These are phyloP conservation scores for Populus tomentosa DNA, from an alignment of 441 rosid species.

Conservation along the genomic window DNA sequence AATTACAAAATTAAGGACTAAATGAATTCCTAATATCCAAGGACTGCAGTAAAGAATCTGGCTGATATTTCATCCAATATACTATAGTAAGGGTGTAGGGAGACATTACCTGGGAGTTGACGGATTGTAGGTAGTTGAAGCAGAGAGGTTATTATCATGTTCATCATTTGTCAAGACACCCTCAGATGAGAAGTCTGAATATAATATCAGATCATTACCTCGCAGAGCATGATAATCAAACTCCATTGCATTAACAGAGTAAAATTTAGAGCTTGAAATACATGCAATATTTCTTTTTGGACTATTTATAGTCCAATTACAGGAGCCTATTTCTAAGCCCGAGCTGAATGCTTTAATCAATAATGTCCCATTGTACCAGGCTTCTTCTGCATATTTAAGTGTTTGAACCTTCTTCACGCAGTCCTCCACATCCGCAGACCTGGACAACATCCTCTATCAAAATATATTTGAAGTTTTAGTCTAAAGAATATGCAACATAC, in stretches of 20 bases:
- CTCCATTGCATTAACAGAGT: constrained; percentile 50
- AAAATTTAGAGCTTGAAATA: constrained; percentile 54
- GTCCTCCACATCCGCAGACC: constrained; percentile 58
- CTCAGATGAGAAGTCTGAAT: constrained; percentile 53
- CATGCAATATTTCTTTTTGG: constrained; percentile 50
- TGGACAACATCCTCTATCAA: constrained; percentile 24
- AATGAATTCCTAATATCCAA: not conserved
- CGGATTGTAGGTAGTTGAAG: constrained; percentile 7
- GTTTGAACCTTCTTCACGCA: constrained; percentile 59
- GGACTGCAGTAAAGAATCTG: not conserved
- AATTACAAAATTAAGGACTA: constrained; percentile 7
- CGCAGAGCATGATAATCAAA: constrained; percentile 51
- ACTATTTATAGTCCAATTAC: constrained; percentile 68
- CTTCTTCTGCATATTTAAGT: constrained; percentile 69
- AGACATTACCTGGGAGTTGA: constrained; percentile 45
- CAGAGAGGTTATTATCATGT: constrained; percentile 17
- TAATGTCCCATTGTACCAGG: constrained; percentile 70
- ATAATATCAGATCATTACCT: constrained; percentile 53
- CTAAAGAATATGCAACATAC: not conserved
- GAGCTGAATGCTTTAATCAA: constrained; percentile 69
- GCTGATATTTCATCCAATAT: not conserved
- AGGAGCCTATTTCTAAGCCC: constrained; percentile 78
- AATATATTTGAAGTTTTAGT: not conserved
- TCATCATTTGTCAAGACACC: constrained; percentile 33
- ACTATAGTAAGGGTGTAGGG: not conserved